phyloP scores from a whole-genome alignment of 2,329 filamentous ascomycete species.

The Cephalotrichum gorgonifer region DNA sequence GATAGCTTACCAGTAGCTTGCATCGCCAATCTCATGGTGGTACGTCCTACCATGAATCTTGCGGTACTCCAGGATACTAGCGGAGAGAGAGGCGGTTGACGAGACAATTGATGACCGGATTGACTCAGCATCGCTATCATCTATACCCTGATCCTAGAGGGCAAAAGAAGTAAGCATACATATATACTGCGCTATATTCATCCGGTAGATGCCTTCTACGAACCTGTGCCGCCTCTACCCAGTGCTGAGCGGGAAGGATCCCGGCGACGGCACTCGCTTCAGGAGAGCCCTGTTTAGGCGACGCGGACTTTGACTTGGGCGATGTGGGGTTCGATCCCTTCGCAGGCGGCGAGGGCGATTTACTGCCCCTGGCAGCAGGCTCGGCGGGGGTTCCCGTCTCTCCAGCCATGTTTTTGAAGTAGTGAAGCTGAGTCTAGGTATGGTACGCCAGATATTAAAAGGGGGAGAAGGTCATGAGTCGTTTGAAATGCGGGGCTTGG shows the following conservation, averaged over 20 bases:
- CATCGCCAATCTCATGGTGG: conserved; percentile 16
- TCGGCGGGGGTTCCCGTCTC: no score
- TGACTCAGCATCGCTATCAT: background rate
- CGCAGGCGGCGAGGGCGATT: no score
- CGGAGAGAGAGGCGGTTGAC: conserved; percentile 18
- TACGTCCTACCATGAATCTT: conserved; percentile 20
- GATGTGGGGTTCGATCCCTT: no score
- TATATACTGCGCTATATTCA: background rate
- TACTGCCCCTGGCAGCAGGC: background rate
- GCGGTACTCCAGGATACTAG: conserved; percentile 19
- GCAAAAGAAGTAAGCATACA: background rate
- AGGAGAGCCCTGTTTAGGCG: background rate
- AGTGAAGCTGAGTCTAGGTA: no score
- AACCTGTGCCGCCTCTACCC: background rate
- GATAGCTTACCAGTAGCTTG: conserved; percentile 16
- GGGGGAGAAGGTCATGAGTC: no score
- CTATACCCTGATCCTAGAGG: background rate
- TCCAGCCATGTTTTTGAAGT: no score
- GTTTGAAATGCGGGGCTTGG: no score
- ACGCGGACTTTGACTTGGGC: background rate
- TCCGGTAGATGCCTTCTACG: background rate
- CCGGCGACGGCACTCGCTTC: background rate
- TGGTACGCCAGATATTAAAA: no score
- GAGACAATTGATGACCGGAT: background rate
- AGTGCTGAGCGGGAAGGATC: background rate